phyloP scores from a whole-genome alignment of 768 basidiomycete genomes.

The Podaxis sp. region DNA sequence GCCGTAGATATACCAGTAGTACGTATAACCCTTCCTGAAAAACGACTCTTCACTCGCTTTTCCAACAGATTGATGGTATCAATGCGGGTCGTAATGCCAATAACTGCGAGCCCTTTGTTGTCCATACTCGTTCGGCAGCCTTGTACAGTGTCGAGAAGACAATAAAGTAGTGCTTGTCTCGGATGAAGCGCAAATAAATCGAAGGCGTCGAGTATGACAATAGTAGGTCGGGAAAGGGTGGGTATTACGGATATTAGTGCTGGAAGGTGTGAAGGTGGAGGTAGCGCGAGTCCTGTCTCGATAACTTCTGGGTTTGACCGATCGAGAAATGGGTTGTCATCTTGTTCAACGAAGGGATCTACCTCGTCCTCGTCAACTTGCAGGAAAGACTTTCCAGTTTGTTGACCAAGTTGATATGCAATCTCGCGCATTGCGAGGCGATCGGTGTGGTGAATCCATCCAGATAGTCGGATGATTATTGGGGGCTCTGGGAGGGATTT shows the following conservation, averaged over 20 bases:
- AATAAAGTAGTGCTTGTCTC: slow-evolving; percentile 91
- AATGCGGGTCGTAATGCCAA: slow-evolving; percentile 84
- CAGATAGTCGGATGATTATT: slow-evolving; percentile 80
- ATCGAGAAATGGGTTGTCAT: slow-evolving; percentile 52
- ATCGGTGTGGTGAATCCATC: slow-evolving; percentile 83
- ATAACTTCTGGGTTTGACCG: slow-evolving; percentile 14
- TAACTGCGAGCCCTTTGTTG: slow-evolving; percentile 73
- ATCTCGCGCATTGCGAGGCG: slow-evolving; percentile 91
- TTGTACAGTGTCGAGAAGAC: slow-evolving; percentile 92
- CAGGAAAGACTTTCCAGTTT: slow-evolving; percentile 63
- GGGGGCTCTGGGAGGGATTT: slow-evolving; percentile 44
- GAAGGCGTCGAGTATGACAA: slow-evolving; percentile 88
- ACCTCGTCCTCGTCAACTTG: slow-evolving; percentile 29
- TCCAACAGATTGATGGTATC: slow-evolving; percentile 89
- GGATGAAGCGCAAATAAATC: slow-evolving; percentile 92
- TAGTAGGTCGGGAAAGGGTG: slow-evolving; percentile 72
- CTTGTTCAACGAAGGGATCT: slow-evolving; percentile 31
- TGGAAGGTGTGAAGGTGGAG: slow-evolving; percentile 70
- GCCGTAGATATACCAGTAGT: slow-evolving; percentile 59
- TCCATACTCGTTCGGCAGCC: slow-evolving; percentile 63
- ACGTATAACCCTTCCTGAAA: slow-evolving; percentile 88
- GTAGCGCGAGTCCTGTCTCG: slow-evolving; percentile 36
- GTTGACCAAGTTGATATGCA: slow-evolving; percentile 75
- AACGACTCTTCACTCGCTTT: slow-evolving; percentile 96
- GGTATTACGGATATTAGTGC: slow-evolving; percentile 74